phyloP scores from a whole-genome alignment of 768 basidiomycete species.

The Boletus sp. region DNA sequence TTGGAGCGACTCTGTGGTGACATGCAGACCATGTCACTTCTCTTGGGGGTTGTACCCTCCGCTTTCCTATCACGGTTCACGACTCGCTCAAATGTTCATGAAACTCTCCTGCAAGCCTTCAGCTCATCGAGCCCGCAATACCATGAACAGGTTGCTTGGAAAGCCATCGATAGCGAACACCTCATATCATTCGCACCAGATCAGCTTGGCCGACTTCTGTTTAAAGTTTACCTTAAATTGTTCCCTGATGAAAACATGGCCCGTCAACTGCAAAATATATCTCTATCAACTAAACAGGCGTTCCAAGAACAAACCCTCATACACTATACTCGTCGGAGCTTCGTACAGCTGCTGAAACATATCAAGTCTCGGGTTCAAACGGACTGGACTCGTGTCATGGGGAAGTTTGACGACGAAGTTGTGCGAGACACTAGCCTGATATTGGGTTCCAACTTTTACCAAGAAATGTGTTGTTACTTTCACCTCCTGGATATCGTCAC shows the following conservation, averaged over 20 bases:
- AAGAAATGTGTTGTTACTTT: constrained; percentile 47
- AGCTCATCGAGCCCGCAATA: constrained; percentile 5
- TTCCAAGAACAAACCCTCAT: constrained; percentile 18
- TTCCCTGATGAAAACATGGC: constrained; percentile 28
- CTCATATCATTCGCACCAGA: constrained; percentile 20
- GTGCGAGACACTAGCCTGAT: constrained; percentile 12
- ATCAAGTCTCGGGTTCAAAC: constrained; percentile 36
- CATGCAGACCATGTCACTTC: constrained; percentile 24
- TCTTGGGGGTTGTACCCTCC: constrained; percentile 27
- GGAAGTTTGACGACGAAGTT: constrained; percentile 23
- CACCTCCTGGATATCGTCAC: constrained; percentile 40
- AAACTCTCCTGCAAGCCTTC: constrained; percentile 11
- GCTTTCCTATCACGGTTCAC: constrained; percentile 27
- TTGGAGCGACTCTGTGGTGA: constrained; percentile 28
- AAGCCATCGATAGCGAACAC: constrained; percentile 4
- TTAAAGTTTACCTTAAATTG: constrained; percentile 28
- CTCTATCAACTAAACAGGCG: neutral
- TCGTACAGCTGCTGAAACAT: constrained; percentile 42
- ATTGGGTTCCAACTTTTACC: constrained; percentile 34
- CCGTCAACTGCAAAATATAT: constrained; percentile 5
- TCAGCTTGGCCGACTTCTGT: constrained; percentile 26
- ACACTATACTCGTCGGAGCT: constrained; percentile 49
- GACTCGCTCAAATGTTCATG: constrained; percentile 27
- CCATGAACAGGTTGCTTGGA: constrained; percentile 28
- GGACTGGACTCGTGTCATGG: constrained; percentile 45